Evolutionary conservation across 371 early-diverging fungal species (phyloP).

Genomic region (Phascolomyces articulosus): DNA sequence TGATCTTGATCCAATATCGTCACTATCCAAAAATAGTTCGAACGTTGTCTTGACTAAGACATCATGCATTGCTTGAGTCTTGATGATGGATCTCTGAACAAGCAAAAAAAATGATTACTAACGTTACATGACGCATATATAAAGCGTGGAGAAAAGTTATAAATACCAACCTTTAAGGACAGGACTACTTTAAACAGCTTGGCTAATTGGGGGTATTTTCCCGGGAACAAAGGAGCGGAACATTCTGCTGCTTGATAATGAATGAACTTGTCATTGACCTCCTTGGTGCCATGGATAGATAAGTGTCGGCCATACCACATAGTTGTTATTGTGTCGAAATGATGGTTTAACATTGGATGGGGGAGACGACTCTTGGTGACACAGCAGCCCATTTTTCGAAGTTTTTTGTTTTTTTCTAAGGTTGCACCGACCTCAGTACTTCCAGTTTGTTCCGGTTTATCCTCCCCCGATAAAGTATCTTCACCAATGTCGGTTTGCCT

Average conservation of each 20-base stretch:
- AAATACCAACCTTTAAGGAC: background rate
- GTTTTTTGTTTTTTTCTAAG: background rate
- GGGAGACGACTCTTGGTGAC: slow-evolving; percentile 3
- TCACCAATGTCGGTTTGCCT: background rate
- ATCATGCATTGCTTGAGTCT: background rate
- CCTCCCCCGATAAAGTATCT: background rate
- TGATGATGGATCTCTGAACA: background rate
- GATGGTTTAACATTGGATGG: slow-evolving; percentile 10
- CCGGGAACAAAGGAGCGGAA: background rate
- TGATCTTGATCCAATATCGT: slow-evolving; percentile 1
- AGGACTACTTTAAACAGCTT: background rate
- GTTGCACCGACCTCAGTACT: background rate
- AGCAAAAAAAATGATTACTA: background rate
- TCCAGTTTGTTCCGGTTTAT: background rate
- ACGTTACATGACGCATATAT: too few relatives aligned
- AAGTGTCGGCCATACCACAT: slow-evolving; percentile 8
- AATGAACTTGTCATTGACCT: background rate
- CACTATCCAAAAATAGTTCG: background rate
- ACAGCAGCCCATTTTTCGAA: background rate
- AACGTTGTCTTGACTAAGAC: background rate
- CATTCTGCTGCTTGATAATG: slow-evolving; percentile 9
- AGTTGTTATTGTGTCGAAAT: slow-evolving; percentile 10
- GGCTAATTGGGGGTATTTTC: background rate
- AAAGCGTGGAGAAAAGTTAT: background rate
- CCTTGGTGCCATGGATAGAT: slow-evolving; percentile 1